These are phyloP conservation scores for Suzukiozyma palmioleophila DNA, from an alignment of 1,139 yeast species.

Conservation along the genomic window DNA sequence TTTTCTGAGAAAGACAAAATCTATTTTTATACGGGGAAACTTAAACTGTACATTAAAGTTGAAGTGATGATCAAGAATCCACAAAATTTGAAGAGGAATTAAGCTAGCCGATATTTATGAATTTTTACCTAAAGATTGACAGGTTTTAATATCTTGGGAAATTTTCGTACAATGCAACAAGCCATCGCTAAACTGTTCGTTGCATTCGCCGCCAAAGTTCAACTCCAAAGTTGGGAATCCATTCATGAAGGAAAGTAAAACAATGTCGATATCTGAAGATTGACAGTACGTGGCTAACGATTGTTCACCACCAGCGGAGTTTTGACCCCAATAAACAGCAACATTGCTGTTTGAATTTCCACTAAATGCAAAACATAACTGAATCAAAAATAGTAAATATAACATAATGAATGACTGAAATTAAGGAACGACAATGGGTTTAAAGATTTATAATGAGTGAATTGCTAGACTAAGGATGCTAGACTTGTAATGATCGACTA, in stretches of 20 bases:
- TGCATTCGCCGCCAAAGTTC: constrained; percentile 67
- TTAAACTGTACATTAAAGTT: no score
- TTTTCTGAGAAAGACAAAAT: no score
- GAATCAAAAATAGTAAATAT: not conserved
- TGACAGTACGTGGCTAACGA: constrained; percentile 61
- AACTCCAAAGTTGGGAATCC: constrained; percentile 46
- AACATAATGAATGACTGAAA: not conserved
- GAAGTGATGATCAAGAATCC: no score
- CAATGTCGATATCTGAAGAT: constrained; percentile 60
- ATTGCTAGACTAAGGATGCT: no score
- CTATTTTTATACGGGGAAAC: no score
- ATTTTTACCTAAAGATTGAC: constrained; percentile 73
- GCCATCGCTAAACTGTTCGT: constrained; percentile 48
- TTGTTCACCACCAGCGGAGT: constrained; percentile 65
- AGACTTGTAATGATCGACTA: no score
- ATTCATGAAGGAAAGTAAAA: constrained; percentile 61
- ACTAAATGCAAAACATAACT: constrained; percentile 9
- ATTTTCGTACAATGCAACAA: constrained; percentile 54
- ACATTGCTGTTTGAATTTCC: constrained; percentile 22
- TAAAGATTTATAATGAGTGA: no score
- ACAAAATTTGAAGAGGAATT: no score
- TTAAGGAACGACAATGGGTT: no score
- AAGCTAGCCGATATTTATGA: no score
- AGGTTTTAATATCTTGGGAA: constrained; percentile 65
- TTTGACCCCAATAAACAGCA: constrained; percentile 86